Base-by-base conservation (phyloP, 768 basidiomycete genomes). In the Pisolithus marmoratus region DNA sequence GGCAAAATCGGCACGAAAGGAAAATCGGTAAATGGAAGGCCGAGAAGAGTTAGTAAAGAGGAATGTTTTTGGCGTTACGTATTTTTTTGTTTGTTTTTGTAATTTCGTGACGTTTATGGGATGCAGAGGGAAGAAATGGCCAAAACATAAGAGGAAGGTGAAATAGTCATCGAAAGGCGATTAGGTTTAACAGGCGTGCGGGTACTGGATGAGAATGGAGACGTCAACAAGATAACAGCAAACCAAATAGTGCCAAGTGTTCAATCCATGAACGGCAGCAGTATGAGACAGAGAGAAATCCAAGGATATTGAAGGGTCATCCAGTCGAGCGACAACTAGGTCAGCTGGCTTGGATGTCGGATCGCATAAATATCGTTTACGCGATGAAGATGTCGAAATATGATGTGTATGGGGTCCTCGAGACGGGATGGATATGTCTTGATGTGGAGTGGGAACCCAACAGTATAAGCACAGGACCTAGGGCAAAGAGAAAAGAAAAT, bases 391-490 rank as follows among this genome's bases (percentile, higher is more conserved):
- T 58, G 61, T 57, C 51, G 57, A 63, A 60, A 61, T 54, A 58
- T 56, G 54, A 60, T 62, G 63, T 51, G 62, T 59, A 59, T 56
- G 62, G 67, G 65, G 70, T 71, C 75, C 22, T 71, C 70, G 61
- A 68, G 79, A 82, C 80, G 73, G 80, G 77, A 81, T 79, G 80
- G 76, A 82, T 81, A 81, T 76, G 81, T 82, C 81, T 78, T 67
- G 64, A 70, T 67, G 63, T 54, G 60, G 12, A 34, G 62, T 47
- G 56, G 55, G 58, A 61, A 60, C 62, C 52, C 46, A 60, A 56
- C 24, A 56, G 55, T 56, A 60, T 67, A 54, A 50, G 59, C 34
- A 51, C 59, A 63, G 29, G 48, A 53, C 48, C 54, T n/a, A 41
- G 50, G 53, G 44, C 46, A 44, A 63, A 57, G 55, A n/a, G 43